Evolutionary conservation across 2,329 filamentous ascomycete species (phyloP), one percentile per base, ranked within the genome.

Genomic region (Diaporthe eres): DNA sequence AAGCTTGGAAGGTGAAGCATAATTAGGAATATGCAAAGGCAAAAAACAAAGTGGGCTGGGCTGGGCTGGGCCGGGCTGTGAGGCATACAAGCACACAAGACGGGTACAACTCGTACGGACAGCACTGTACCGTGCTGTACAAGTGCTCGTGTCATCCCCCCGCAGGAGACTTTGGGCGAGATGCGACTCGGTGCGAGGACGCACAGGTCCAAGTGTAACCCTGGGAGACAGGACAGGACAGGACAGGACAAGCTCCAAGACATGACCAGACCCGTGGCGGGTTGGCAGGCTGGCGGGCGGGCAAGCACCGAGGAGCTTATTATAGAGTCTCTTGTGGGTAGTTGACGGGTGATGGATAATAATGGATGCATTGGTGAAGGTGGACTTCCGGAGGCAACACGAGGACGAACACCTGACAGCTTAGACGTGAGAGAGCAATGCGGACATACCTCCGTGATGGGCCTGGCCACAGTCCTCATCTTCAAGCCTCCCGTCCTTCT

Each of bases 1-100:
- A 37, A 25, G 47, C 65, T 70, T 70, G 47, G 34, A 53, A 39
- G 17, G 65, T 31, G 49, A 53, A 42, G 47, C 65, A 55, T 70
- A 39, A 51, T 37, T n/a, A 7, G 31, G 44, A 37, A 25, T n/a
- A 25, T 63, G 58, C 58, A 67, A 12, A 49, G 44, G 25, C 42
- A 34, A 67, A 34, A 49, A n/a, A 22, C 28, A 67, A 34, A 67
- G 42, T 49, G 42, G 42, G 60, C 39, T 34, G 60, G 60, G 61
- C 61, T 31, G 61, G 25, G 25, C 34, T 39, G 58, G 34, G n/a
- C 55, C 51, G 22, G 51, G 25, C 13, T 37, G 55, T 4, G 31
- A 58, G 55, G 31, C 55, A 58, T 39, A 19, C 8, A 22, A 61
- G 12, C 22, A 39, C 4, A n/a, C 57, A 17, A 17, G n/a, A 25